Percentiles rank a stretch among this genome's conserved stretches.
These are phyloP conservation scores for Scedosporium aurantiacum DNA, from an alignment of 2,329 filamentous ascomycete genomes.

Conservation along the genomic window DNA sequence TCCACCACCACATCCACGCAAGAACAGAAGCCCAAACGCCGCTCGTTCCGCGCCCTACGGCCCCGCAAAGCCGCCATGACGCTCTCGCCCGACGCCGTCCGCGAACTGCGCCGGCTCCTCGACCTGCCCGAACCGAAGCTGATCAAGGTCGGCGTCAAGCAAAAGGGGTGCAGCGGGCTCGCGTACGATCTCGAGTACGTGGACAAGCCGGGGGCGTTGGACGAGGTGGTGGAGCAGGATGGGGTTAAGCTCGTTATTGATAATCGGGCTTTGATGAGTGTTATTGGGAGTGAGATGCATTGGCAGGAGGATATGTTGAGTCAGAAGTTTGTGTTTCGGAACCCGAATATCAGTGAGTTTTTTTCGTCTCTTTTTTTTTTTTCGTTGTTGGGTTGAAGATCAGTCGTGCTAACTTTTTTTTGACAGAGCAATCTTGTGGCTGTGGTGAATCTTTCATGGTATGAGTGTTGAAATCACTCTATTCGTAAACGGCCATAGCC, in stretches of 20 bases:
- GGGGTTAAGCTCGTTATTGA: constrained; percentile 93
- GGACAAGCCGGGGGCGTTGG: constrained; percentile 76
- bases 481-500: too few relatives aligned
- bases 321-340: constrained; percentile 85
- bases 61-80: constrained; percentile 87
- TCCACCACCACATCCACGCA: background rate
- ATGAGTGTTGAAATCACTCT: constrained; percentile 17
- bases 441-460: constrained; percentile 97
- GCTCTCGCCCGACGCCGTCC: constrained; percentile 68
- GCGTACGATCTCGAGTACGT: constrained; percentile 94
- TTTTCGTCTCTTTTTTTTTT: background rate
- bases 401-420: background rate
- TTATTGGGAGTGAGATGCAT: constrained; percentile 98
- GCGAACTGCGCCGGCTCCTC: constrained; percentile 65
- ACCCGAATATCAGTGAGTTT: constrained; percentile 92
- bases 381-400: background rate
- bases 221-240: constrained; percentile 90
- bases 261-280: constrained; percentile 94
- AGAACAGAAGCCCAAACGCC: background rate
- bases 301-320: constrained; percentile 95
- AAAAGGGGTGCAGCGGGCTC: constrained; percentile 85
- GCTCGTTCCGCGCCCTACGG: background rate
- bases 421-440: constrained; percentile 81
- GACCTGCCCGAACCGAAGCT: constrained; percentile 82
- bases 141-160: constrained; percentile 88